Base-by-base conservation (phyloP, 2,329 filamentous ascomycete species). In the Penicillium griseofulvum region DNA sequence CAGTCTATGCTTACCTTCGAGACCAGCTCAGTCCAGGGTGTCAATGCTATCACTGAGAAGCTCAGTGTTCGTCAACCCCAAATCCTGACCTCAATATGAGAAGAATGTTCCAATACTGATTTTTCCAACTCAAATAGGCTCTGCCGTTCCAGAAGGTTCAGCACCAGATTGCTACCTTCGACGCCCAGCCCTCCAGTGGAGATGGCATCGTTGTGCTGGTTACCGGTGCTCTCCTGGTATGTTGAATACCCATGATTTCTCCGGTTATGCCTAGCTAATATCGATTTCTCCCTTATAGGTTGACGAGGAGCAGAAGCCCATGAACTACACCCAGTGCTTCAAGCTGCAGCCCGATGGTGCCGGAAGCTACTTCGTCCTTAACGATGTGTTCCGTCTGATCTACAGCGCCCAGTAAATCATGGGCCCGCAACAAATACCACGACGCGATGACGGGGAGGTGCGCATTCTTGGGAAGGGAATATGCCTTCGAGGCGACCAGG, bases 1-100 rank as follows among this genome's bases (percentile, higher is more conserved):
- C 75, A 87, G 58, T 97, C 94, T 46, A 96, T 96, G 89, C 82
- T 97, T 76, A 97, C 93, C 48, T 97, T 97, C 70, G 91, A 97
- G 83, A 86, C 82, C 44, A 67, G 79, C 42, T 85, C 87, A 14
- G 75, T 84, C 57, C 80, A 85, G 68, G 92, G 93, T 60, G 77
- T 78, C 34, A 70, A 65, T 24, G 72, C 72, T 31, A 97, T 99
- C 67, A 78, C 87, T 52, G 86, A 90, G 75, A 97, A 97, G 83
- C 84, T 97, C 59, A 73, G 75, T 57, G 93, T 97, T 80, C 67
- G 85, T 74, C 42, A 22, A 28, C 41, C 37, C 31, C 26, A 34
- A 11, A 29, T 37, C 17, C 12, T 31, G 5, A 16, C 19, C 19
- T 22, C 28, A 12, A 42, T 12, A 12, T n/a, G 29, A 33, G 19